Evolutionary conservation across 2,329 filamentous ascomycete species (phyloP).

Genomic region (Xylaria sp.): DNA sequence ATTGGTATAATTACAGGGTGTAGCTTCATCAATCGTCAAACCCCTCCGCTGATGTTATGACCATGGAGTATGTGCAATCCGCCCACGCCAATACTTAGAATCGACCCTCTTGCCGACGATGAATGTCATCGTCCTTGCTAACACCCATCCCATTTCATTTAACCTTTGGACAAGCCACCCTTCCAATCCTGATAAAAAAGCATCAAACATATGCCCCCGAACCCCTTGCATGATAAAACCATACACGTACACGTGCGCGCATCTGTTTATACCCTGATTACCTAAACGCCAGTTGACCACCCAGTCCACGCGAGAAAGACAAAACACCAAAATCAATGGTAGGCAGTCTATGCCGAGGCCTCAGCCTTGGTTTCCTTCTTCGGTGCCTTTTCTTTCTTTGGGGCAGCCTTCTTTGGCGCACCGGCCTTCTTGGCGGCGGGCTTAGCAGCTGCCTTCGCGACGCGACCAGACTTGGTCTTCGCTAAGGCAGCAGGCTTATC

Average conservation of each 20-base stretch:
- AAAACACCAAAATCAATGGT: conserved; percentile 49
- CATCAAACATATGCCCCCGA: conserved; percentile 43
- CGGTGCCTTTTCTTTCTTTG: conserved; percentile 56
- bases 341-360: conserved; percentile 43
- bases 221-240: conserved; percentile 44
- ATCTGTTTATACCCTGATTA: conserved; percentile 48
- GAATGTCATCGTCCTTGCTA: conserved; percentile 13
- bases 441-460: conserved; percentile 73
- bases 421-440: conserved; percentile 54
- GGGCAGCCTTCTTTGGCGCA: conserved; percentile 54
- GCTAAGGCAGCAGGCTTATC: conserved; percentile 59
- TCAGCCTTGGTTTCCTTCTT: conserved; percentile 53
- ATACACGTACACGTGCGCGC: conserved; percentile 41
- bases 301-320: conserved; percentile 46
- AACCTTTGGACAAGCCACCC: conserved; percentile 27
- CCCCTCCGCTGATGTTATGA: conserved; percentile 33
- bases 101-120: conserved; percentile 14
- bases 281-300: conserved; percentile 49
- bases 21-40: conserved; percentile 50
- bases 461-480: conserved; percentile 81
- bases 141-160: conserved; percentile 16
- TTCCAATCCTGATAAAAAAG: conserved; percentile 40
- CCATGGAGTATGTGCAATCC: conserved; percentile 44
- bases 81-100: conserved; percentile 22
- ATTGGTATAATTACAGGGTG: conserved; percentile 53